A percentile compares a stretch with the other conserved stretches of the same genome.
Evolutionary conservation across 177 flowering plant species (phyloP).

Genomic region (Tripterygium wilfordii): DNA sequence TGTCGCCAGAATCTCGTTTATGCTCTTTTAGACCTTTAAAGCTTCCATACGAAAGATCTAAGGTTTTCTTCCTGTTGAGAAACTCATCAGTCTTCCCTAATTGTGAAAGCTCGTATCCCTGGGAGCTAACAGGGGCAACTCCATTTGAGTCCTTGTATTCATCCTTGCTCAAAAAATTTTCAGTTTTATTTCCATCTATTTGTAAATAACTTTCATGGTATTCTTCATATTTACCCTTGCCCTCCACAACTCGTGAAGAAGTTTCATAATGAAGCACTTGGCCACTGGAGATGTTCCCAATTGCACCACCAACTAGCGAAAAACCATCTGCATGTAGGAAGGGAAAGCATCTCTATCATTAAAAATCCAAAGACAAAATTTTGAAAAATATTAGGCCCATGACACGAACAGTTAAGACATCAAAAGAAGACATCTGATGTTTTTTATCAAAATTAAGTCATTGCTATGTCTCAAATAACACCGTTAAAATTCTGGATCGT

Average conservation of each 20-base stretch:
- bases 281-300: conserved; percentile 44
- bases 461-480: no score
- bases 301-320: conserved; percentile 27
- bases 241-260: conserved; percentile 61
- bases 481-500: no score
- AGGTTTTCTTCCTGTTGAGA: conserved; percentile 32
- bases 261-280: conserved; percentile 78
- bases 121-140: conserved; percentile 23
- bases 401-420: no score
- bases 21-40: conserved; percentile 48
- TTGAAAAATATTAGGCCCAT: neutral
- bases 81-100: conserved; percentile 42
- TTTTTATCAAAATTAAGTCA: no score
- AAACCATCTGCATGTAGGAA: conserved; percentile 38
- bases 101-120: conserved; percentile 40
- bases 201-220: conserved; percentile 54
- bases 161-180: conserved; percentile 26
- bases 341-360: neutral
- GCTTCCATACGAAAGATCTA: conserved; percentile 52
- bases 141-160: conserved; percentile 31
- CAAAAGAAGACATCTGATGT: no score
- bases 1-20: conserved; percentile 32
- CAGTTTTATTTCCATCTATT: conserved; percentile 59
- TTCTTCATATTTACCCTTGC: conserved; percentile 51
- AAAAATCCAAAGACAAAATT: neutral